phyloP scores from a whole-genome alignment of 441 rosid species.

The Breynia disticha region DNA sequence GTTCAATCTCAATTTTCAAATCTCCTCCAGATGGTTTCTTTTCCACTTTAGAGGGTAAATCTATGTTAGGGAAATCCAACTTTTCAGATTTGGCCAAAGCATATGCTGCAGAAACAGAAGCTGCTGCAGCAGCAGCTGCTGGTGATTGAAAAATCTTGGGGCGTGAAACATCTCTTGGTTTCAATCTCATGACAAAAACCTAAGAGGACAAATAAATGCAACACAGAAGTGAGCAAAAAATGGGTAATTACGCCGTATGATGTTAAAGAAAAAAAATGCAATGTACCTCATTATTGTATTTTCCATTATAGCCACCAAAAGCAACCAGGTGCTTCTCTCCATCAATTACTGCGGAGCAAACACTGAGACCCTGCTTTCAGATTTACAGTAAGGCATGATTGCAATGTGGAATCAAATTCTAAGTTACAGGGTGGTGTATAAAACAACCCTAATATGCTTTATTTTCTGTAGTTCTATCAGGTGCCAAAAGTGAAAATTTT shows the following conservation, averaged over 20 bases:
- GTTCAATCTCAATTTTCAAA: slow-evolving; percentile 32
- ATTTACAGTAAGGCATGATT: slow-evolving; percentile 11
- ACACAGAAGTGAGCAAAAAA: slow-evolving; percentile 2
- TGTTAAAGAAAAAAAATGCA: not conserved
- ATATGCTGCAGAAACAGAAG: slow-evolving; percentile 94
- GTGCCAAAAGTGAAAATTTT: no score
- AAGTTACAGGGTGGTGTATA: not conserved
- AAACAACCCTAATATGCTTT: no score
- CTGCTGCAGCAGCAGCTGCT: slow-evolving; percentile 97
- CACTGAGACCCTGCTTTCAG: slow-evolving; percentile 80
- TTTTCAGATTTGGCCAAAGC: slow-evolving; percentile 84
- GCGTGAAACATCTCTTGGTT: slow-evolving; percentile 46
- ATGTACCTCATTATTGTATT: slow-evolving; percentile 77
- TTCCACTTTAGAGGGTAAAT: slow-evolving; percentile 30
- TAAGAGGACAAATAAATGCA: slow-evolving; percentile 15
- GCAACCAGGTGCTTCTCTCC: slow-evolving; percentile 73
- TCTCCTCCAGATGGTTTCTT: slow-evolving; percentile 28
- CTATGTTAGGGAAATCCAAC: slow-evolving; percentile 40
- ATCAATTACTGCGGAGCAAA: slow-evolving; percentile 54
- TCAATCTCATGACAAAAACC: slow-evolving; percentile 79
- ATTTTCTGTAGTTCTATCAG: no score
- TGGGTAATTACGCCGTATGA: not conserved
- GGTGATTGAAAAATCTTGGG: slow-evolving; percentile 88
- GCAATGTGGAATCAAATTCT: not conserved
- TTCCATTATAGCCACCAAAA: slow-evolving; percentile 97